These are phyloP conservation scores for Aphanomyces invadans DNA, from an alignment of 352 stramenopile genomes.

Conservation along the genomic window DNA sequence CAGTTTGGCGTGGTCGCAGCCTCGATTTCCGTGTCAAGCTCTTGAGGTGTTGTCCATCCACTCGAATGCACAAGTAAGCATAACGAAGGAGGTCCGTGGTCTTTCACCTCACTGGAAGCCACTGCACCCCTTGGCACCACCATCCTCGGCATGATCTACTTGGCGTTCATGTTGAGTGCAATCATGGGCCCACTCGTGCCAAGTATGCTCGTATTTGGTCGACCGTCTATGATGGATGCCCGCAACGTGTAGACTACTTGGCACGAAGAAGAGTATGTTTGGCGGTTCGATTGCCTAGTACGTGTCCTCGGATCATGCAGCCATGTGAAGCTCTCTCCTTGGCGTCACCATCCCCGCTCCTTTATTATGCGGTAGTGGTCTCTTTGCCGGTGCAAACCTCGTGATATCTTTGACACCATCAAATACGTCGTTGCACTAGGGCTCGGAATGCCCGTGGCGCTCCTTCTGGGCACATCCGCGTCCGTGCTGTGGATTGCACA, in stretches of 20 bases:
- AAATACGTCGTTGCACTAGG: background rate
- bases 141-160: constrained; percentile 16
- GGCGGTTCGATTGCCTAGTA: constrained; percentile 15
- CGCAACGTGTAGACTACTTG: constrained; percentile 5
- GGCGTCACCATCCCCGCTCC: background rate
- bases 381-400: constrained; percentile 22
- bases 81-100: background rate
- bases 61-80: constrained; percentile 16
- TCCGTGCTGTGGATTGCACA: constrained; percentile 19
- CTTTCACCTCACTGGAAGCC: background rate
- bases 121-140: constrained; percentile 18
- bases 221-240: background rate
- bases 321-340: too few relatives aligned
- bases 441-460: background rate
- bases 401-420: background rate
- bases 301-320: background rate
- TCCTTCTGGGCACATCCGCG: constrained; percentile 1
- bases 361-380: background rate
- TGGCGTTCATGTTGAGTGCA: constrained; percentile 13
- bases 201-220: background rate
- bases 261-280: constrained; percentile 12
- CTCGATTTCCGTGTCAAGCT: too few relatives aligned
- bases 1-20: too few relatives aligned
- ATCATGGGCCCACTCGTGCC: constrained; percentile 10
- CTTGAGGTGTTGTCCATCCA: too few relatives aligned